These are phyloP conservation scores for Gossypium australe DNA, from an alignment of 345 rosid species.

Conservation along the genomic window DNA sequence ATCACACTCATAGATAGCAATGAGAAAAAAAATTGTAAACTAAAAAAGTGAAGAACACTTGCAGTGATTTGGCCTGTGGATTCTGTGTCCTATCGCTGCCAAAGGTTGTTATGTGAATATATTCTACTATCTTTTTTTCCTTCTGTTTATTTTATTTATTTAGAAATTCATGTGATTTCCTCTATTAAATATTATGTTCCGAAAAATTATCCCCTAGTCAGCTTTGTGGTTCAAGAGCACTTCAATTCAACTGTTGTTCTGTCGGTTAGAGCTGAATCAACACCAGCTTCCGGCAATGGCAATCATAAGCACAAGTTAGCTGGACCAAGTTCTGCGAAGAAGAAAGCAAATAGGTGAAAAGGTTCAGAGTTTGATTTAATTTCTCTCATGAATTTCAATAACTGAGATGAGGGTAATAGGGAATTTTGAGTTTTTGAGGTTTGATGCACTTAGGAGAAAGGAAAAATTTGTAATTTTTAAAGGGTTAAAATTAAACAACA, in stretches of 20 bases:
- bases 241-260: slow-evolving; percentile 40
- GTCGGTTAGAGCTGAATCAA: slow-evolving; percentile 37
- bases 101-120: slow-evolving; percentile 38
- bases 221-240: slow-evolving; percentile 25
- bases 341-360: slow-evolving; percentile 15
- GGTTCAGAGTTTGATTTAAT: background rate
- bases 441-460: slow-evolving; percentile 45
- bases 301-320: background rate
- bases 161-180: slow-evolving; percentile 17
- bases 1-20: too few relatives aligned
- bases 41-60: slow-evolving; percentile 3
- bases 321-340: slow-evolving; percentile 13
- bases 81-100: slow-evolving; percentile 22
- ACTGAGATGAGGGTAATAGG: slow-evolving; percentile 39
- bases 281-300: slow-evolving; percentile 19
- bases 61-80: slow-evolving; percentile 27
- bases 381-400: slow-evolving; percentile 17
- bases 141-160: background rate
- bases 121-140: too few relatives aligned
- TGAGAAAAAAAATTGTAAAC: too few relatives aligned
- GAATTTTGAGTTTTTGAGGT: slow-evolving; percentile 31
- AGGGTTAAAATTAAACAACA: too few relatives aligned
- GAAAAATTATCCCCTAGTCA: slow-evolving; percentile 13
- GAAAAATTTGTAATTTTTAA: too few relatives aligned
- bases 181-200: background rate